Percentiles rank a stretch among this genome's conserved stretches.
phyloP scores from a whole-genome alignment of 75 land plant genomes.

The Cryptomeria japonica region DNA sequence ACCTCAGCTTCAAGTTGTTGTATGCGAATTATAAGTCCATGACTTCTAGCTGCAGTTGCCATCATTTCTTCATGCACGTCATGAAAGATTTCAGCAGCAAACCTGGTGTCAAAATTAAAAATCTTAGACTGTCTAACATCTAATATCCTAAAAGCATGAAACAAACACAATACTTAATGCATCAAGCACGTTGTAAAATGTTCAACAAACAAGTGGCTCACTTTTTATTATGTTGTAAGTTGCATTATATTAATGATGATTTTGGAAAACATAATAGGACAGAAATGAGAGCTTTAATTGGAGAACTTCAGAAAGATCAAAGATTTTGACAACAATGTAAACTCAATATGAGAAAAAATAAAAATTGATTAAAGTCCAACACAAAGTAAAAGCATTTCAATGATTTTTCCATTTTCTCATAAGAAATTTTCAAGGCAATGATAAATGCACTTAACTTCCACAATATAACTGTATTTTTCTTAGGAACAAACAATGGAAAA shows the following conservation, averaged over 20 bases:
- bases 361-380: neutral
- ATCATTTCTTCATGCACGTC: constrained; percentile 92
- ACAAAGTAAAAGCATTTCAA: neutral
- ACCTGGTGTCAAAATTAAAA: constrained; percentile 40
- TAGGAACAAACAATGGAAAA: neutral
- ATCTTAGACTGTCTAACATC: neutral
- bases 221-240: neutral
- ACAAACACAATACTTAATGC: neutral
- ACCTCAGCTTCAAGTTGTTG: constrained; percentile 89
- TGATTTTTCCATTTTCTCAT: neutral
- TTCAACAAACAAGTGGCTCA: neutral
- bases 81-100: constrained; percentile 96
- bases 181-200: neutral
- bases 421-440: neutral
- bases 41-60: constrained; percentile 84
- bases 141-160: neutral
- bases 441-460: constrained; percentile 4
- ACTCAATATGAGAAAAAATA: neutral
- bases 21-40: constrained; percentile 82
- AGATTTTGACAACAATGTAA: neutral
- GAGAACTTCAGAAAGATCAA: neutral
- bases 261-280: neutral
- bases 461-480: neutral
- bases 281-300: neutral
- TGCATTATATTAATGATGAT: neutral